Conservation (phyloP, 1,284 basidiomycete species). For the Neotropicomus parvogracilis region DNA sequence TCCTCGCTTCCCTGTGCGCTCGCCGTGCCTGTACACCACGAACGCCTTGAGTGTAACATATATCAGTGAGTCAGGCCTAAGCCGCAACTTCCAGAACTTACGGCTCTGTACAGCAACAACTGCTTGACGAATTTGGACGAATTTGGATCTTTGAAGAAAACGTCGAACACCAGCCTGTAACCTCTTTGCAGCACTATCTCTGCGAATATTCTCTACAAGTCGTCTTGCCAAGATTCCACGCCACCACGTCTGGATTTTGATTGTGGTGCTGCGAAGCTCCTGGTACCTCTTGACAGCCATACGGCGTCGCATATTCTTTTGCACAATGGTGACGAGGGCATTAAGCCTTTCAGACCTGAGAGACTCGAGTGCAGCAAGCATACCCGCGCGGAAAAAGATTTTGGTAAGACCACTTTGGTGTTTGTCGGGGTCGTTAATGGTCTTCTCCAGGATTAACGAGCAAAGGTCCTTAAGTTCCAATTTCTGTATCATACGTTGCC, state of each 20-base stretch:
- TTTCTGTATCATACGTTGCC: constrained; percentile 79
- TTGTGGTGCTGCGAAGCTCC: constrained; percentile 67
- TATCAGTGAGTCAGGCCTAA: constrained; percentile 10
- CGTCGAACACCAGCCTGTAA: constrained; percentile 76
- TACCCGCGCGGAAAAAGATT: constrained; percentile 99
- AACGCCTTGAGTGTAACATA: constrained; percentile 48
- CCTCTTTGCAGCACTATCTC: constrained; percentile 71
- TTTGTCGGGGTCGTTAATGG: constrained; percentile 91
- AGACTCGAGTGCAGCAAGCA: constrained; percentile 96
- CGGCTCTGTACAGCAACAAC: constrained; percentile 82
- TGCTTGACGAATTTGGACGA: constrained; percentile 60
- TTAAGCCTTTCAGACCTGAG: constrained; percentile 87
- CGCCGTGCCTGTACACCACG: constrained; percentile 80
- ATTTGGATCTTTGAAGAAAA: constrained; percentile 72
- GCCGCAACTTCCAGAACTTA: constrained; percentile 44
- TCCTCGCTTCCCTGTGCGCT: constrained; percentile 59
- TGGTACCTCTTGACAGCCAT: constrained; percentile 84
- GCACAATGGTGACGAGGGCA: constrained; percentile 88
- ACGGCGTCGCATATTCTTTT: constrained; percentile 92
- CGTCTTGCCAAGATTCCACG: constrained; percentile 76
- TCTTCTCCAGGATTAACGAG: constrained; percentile 78
- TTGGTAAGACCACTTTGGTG: constrained; percentile 97
- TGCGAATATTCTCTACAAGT: constrained; percentile 69
- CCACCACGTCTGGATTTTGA: constrained; percentile 94
- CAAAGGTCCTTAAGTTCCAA: constrained; percentile 84